Conservation (phyloP, 495 filamentous ascomycete genomes). For the Hypoxylon trugodes region DNA sequence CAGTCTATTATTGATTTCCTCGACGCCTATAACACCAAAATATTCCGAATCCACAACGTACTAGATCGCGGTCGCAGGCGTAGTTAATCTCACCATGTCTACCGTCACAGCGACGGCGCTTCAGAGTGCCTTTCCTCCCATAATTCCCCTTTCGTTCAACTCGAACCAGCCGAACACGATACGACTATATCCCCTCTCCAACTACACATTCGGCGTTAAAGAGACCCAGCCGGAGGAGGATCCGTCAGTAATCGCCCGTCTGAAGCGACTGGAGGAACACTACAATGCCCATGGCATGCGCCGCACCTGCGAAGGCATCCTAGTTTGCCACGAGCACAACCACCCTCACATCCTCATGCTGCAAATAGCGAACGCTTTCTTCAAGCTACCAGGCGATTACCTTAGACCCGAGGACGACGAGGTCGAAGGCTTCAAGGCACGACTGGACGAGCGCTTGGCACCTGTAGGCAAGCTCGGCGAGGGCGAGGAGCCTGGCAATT, state of each 20-base stretch:
- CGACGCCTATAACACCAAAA: no score
- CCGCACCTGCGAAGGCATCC: slow-evolving; percentile 92
- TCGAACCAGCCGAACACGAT: slow-evolving; percentile 89
- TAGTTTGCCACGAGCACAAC: slow-evolving; percentile 98
- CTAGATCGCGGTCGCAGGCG: not conserved
- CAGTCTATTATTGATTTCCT: no score
- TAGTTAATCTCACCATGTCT: slow-evolving; percentile 65
- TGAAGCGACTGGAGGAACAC: slow-evolving; percentile 93
- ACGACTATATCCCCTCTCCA: slow-evolving; percentile 92
- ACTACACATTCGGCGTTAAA: slow-evolving; percentile 98
- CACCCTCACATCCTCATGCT: slow-evolving; percentile 98
- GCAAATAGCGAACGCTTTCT: slow-evolving; percentile 99
- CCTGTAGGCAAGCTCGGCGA: slow-evolving; percentile 88
- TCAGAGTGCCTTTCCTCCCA: slow-evolving; percentile 79
- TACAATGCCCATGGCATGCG: slow-evolving; percentile 94
- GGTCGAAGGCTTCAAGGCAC: slow-evolving; percentile 88
- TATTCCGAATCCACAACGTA: no score
- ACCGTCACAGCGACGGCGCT: slow-evolving; percentile 74
- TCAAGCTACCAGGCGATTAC: slow-evolving; percentile 98
- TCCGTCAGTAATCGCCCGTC: slow-evolving; percentile 88
- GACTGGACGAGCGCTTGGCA: slow-evolving; percentile 90
- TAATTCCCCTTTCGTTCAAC: slow-evolving; percentile 82
- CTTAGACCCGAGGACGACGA: slow-evolving; percentile 90
- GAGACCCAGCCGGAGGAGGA: slow-evolving; percentile 98
- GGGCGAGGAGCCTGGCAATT: slow-evolving; percentile 87